Evolutionary conservation across 192 early-diverging fungal genomes (phyloP).

Genomic region (Umbelopsis sp.): DNA sequence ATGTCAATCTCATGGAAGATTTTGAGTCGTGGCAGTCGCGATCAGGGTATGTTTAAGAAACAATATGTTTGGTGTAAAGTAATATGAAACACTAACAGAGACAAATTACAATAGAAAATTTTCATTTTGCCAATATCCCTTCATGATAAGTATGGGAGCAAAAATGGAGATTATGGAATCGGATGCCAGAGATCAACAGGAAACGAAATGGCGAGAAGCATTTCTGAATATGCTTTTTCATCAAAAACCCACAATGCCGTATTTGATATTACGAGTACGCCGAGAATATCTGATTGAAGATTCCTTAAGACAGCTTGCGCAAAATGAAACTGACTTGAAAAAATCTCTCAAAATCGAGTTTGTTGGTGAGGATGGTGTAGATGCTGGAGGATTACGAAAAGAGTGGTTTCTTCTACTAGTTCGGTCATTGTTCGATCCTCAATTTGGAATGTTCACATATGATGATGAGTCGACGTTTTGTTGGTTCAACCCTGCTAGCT

Average conservation of each 20-base stretch:
- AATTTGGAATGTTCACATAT: conserved; percentile 83
- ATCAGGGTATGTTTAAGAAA: conserved; percentile 39
- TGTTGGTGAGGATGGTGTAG: conserved; percentile 92
- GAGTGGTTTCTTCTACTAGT: conserved; percentile 97
- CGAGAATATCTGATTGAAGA: conserved; percentile 73
- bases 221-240: conserved; percentile 63
- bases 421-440: conserved; percentile 89
- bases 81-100: neutral
- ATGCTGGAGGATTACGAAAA: conserved; percentile 95
- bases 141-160: conserved; percentile 72
- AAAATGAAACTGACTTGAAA: conserved; percentile 80
- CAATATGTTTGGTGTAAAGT: neutral
- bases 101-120: conserved; percentile 54
- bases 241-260: conserved; percentile 50
- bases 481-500: conserved; percentile 80
- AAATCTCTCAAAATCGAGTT: conserved; percentile 93
- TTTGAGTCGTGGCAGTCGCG: conserved; percentile 77
- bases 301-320: conserved; percentile 75
- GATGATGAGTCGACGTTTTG: conserved; percentile 67
- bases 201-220: conserved; percentile 70
- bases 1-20: conserved; percentile 70
- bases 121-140: conserved; percentile 85
- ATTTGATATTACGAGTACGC: conserved; percentile 63
- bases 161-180: conserved; percentile 80
- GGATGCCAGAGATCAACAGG: conserved; percentile 78